Percentiles rank a stretch among this genome's conserved stretches.
Conservation (phyloP, 768 basidiomycete species). For the Kwoniella sp. region DNA sequence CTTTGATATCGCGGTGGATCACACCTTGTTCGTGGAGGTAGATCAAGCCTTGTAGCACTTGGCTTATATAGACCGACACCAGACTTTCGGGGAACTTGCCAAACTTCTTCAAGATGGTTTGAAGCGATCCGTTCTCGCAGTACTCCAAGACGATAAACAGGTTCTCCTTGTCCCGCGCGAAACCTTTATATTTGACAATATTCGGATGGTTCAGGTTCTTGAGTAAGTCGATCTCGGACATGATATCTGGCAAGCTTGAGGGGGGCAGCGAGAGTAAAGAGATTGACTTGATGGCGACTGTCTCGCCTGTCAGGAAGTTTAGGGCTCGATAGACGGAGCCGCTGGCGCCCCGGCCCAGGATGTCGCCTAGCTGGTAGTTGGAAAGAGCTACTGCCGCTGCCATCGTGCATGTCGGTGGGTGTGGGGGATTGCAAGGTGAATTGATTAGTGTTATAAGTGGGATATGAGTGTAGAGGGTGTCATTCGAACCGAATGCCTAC, state of each 20-base stretch:
- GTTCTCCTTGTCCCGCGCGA: constrained; percentile 89
- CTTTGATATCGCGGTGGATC: constrained; percentile 98
- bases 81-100: constrained; percentile 98
- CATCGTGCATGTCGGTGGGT: constrained; percentile 22
- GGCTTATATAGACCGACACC: constrained; percentile 93
- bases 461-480: neutral
- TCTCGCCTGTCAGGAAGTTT: constrained; percentile 96
- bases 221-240: constrained; percentile 92
- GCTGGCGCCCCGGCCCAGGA: constrained; percentile 93
- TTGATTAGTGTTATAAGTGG: neutral
- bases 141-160: constrained; percentile 96
- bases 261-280: constrained; percentile 91
- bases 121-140: constrained; percentile 96
- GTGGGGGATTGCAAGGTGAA: too few species aligned
- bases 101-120: constrained; percentile 92
- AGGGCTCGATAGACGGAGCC: constrained; percentile 92
- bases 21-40: constrained; percentile 99
- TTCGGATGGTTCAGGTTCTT: constrained; percentile 96
- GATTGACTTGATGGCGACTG: constrained; percentile 98
- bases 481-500: too few species aligned
- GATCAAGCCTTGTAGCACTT: constrained; percentile 90
- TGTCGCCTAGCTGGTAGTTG: constrained; percentile 81
- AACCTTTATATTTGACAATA: constrained; percentile 99
- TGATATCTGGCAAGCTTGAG: constrained; percentile 91
- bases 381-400: constrained; percentile 39